These are phyloP conservation scores for Aspergillus calidoustus DNA, from an alignment of 2,329 filamentous ascomycete genomes.

Conservation along the genomic window DNA sequence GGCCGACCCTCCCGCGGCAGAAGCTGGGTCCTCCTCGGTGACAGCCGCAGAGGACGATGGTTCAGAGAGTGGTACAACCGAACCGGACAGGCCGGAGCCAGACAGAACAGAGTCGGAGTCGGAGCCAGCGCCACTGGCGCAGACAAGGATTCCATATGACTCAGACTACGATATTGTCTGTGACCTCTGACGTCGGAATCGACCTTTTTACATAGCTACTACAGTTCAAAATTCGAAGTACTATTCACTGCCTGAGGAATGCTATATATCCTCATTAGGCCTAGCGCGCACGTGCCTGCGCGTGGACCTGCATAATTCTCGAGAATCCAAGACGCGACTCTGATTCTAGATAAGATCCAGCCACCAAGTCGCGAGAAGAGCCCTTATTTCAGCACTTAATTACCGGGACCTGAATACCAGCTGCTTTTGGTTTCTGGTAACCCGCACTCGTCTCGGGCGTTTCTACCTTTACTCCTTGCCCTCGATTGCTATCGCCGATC, in stretches of 20 bases:
- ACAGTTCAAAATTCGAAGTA: background rate
- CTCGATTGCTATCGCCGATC: no score
- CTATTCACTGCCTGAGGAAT: slow-evolving; percentile 26
- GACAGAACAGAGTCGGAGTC: background rate
- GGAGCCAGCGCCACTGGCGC: background rate
- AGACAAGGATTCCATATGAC: slow-evolving; percentile 26
- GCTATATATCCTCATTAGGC: slow-evolving; percentile 21
- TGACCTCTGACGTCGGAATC: slow-evolving; percentile 17
- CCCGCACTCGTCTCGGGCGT: background rate
- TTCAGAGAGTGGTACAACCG: background rate
- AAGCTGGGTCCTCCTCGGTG: background rate
- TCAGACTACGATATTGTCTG: slow-evolving; percentile 27
- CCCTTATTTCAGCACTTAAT: background rate
- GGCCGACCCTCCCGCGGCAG: slow-evolving; percentile 1
- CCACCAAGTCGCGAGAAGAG: background rate
- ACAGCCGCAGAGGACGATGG: background rate
- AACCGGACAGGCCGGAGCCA: background rate
- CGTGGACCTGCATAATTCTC: slow-evolving; percentile 1
- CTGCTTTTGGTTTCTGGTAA: background rate
- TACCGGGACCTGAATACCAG: background rate
- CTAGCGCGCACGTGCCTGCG: slow-evolving; percentile 23
- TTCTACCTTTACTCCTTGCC: background rate
- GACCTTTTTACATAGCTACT: background rate
- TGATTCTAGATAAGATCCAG: slow-evolving; percentile 16
- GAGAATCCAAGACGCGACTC: slow-evolving; percentile 12